Percentiles rank a stretch among this genome's conserved stretches.
Evolutionary conservation across 345 rosid genomes (phyloP).

Genomic region (Dimocarpus longan): DNA sequence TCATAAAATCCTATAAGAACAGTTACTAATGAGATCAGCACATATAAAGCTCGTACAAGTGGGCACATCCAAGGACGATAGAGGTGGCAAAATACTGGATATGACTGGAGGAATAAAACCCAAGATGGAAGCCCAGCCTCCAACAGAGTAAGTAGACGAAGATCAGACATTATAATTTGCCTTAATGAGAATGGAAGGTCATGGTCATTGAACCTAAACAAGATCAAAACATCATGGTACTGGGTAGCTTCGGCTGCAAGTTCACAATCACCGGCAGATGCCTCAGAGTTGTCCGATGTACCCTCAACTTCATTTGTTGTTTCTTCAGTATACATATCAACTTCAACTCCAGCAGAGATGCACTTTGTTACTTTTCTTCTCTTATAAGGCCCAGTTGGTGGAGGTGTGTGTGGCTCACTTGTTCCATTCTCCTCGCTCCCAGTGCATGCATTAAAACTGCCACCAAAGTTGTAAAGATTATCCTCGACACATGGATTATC

Average conservation of each 20-base stretch:
- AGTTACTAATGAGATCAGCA: slow-evolving; percentile 70
- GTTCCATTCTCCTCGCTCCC: slow-evolving; percentile 29
- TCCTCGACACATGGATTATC: slow-evolving; percentile 38
- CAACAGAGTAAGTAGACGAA: slow-evolving; percentile 78
- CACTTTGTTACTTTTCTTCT: slow-evolving; percentile 69
- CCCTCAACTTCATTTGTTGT: slow-evolving; percentile 46
- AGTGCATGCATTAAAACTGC: slow-evolving; percentile 39
- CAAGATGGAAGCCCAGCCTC: slow-evolving; percentile 99
- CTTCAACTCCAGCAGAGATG: slow-evolving; percentile 47
- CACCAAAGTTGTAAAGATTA: slow-evolving; percentile 37
- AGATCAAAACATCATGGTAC: slow-evolving; percentile 72
- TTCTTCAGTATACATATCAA: slow-evolving; percentile 66
- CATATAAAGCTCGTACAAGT: slow-evolving; percentile 83
- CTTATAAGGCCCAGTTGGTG: slow-evolving; percentile 70
- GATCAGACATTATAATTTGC: slow-evolving; percentile 71
- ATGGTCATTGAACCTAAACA: slow-evolving; percentile 74
- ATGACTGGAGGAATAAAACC: slow-evolving; percentile 97
- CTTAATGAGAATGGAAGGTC: slow-evolving; percentile 81
- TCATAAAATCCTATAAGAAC: slow-evolving; percentile 94
- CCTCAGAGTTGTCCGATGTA: slow-evolving; percentile 25
- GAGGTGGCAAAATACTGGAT: slow-evolving; percentile 86
- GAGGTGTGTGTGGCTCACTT: slow-evolving; percentile 67
- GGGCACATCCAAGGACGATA: slow-evolving; percentile 99
- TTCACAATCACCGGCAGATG: slow-evolving; percentile 41
- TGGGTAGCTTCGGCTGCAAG: slow-evolving; percentile 51